Evolutionary conservation across 2,329 filamentous ascomycete species (phyloP).

Genomic region (Alternaria conjuncta): DNA sequence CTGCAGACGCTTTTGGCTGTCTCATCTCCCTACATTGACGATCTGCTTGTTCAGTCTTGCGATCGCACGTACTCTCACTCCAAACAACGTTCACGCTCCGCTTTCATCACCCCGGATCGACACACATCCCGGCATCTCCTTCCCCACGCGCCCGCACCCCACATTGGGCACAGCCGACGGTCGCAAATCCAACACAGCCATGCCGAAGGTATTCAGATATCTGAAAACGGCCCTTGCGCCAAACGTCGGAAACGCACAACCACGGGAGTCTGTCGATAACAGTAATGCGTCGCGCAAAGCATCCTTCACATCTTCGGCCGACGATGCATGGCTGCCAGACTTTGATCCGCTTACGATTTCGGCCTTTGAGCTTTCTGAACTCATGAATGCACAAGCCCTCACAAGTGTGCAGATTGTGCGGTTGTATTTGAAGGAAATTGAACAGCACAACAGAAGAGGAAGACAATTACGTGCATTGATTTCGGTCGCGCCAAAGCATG

Average conservation of each 20-base stretch:
- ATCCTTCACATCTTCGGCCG: conserved; percentile 37
- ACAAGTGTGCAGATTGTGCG: conserved; percentile 47
- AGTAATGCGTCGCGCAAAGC: conserved; percentile 30
- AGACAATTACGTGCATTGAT: conserved; percentile 48
- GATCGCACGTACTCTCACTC: neutral
- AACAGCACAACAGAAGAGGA: conserved; percentile 44
- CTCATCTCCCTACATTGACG: neutral
- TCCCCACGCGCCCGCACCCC: neutral
- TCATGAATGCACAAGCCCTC: conserved; percentile 38
- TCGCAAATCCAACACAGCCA: conserved; percentile 12
- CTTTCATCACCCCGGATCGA: neutral
- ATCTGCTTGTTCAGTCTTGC: neutral
- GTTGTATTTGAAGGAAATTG: conserved; percentile 43
- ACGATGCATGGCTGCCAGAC: conserved; percentile 31
- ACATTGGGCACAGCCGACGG: conserved; percentile 1
- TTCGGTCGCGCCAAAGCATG: conserved; percentile 46
- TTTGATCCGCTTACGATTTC: conserved; percentile 43
- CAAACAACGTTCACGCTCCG: neutral
- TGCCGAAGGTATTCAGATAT: conserved; percentile 34
- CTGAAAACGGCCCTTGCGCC: conserved; percentile 38
- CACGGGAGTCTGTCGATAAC: conserved; percentile 24
- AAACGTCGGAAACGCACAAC: conserved; percentile 29
- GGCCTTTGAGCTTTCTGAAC: conserved; percentile 40
- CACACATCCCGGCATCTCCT: neutral
- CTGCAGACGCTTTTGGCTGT: conserved; percentile 1